Evolutionary conservation across 1,139 yeast species (phyloP), one percentile per base, ranked within the genome.

Genomic region (Kurtzmaniella quercitrusa): DNA sequence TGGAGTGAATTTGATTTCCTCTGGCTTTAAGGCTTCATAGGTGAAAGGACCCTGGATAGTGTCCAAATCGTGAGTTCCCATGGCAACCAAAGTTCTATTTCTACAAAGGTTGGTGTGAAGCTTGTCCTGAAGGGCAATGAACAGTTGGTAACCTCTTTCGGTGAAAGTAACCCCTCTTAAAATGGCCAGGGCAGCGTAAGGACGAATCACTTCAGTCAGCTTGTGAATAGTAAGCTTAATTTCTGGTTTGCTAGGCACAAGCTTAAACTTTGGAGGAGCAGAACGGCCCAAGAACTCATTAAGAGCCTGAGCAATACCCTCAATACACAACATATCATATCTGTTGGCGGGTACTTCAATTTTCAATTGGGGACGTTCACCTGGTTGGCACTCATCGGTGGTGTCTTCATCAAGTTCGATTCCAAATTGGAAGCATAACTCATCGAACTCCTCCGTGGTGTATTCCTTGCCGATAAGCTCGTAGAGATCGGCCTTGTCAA

Each of bases 281-380:
- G 65, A 60, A 48, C 78, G 79, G 33, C 94, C 96, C 56, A 91
- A 74, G 61, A 88, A 94, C 61, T 89, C 95, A 59, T 89, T 89
- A 60, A 94, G 74, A 1, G 98, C 94, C 60, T 89, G 95, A 1
- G 97, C 88, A 64, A 94, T 91, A 59, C 99, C 99, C 67, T 94
- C 99, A 51, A 89, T 85, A 72, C 98, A 94, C 54, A 94, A 81
- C 93, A 94, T 82, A 63, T 93, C 99, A 60, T 93, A 94, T 71
- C 98, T 81, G 70, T 94, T 94, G 50, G 99, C 99, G 44, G 97
- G 98, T 51, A 94, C 84, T 65, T 94, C 99, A 58, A 94, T 89
- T 70, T 94, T 94, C 57, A 88, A 76, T 66, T 91, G 95, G 18
- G 99, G 97, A 64, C 98, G 88, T 68, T 91, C 97, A 48, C 81